phyloP scores from a whole-genome alignment of 805 yeast species.

The Pichia cephalocereana region DNA sequence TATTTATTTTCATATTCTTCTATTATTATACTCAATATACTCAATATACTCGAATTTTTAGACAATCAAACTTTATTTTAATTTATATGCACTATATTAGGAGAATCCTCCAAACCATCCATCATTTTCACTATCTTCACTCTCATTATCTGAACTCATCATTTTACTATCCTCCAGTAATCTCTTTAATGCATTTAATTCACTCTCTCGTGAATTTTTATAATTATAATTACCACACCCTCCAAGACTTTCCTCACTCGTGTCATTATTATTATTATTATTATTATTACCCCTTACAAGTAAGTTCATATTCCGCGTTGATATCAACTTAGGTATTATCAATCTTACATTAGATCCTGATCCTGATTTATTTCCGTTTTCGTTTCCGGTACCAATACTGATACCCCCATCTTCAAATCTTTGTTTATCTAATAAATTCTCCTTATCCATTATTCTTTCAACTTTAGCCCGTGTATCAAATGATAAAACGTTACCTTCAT shows the following conservation, averaged over 20 bases:
- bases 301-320: slow-evolving; percentile 3
- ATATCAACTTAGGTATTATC: slow-evolving; percentile 2
- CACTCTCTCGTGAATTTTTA: background rate
- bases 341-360: too few relatives aligned
- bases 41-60: too few relatives aligned
- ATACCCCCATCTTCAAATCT: too few relatives aligned
- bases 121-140: background rate
- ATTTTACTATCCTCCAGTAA: background rate
- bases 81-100: background rate
- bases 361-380: too few relatives aligned
- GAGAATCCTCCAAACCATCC: slow-evolving; percentile 15
- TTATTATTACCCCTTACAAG: background rate
- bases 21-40: too few relatives aligned
- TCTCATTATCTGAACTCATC: background rate
- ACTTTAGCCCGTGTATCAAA: background rate
- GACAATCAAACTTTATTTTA: too few relatives aligned
- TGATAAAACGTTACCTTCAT: background rate
- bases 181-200: background rate
- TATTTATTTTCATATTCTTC: too few relatives aligned
- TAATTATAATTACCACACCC: too few relatives aligned
- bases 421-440: too few relatives aligned
- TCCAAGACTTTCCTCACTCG: too few relatives aligned
- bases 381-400: too few relatives aligned
- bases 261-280: background rate
- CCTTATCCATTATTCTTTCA: background rate